These are phyloP conservation scores for Hypoxylon rubiginosum DNA, from an alignment of 2,329 filamentous ascomycete genomes.

Conservation along the genomic window DNA sequence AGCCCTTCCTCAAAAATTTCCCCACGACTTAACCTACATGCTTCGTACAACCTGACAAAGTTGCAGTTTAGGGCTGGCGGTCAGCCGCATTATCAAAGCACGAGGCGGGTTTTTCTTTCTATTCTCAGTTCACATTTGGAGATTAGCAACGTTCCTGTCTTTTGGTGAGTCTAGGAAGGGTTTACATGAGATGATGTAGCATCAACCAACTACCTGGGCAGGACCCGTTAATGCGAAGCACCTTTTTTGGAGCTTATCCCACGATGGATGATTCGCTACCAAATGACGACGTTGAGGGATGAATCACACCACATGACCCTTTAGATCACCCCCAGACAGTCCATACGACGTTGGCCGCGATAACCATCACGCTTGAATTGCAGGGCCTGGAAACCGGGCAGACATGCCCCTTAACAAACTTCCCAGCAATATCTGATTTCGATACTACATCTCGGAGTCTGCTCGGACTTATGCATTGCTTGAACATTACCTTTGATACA, in stretches of 20 bases:
- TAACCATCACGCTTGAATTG: not conserved
- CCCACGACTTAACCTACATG: too few relatives aligned
- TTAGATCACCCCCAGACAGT: not conserved
- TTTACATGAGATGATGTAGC: not conserved
- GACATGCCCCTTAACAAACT: not conserved
- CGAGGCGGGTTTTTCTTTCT: not conserved
- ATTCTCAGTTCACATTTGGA: too few relatives aligned
- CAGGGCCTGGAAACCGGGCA: not conserved
- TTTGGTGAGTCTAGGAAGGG: not conserved
- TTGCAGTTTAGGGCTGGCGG: too few relatives aligned
- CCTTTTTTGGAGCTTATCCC: not conserved
- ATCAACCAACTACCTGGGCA: not conserved
- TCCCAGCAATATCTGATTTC: not conserved
- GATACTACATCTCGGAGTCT: not conserved
- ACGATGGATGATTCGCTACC: slow-evolving; percentile 9
- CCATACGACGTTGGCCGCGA: not conserved
- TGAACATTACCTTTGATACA: too few relatives aligned
- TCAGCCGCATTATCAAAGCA: not conserved
- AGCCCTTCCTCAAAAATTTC: not conserved
- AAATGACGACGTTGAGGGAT: not conserved
- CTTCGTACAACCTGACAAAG: too few relatives aligned
- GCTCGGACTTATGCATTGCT: not conserved
- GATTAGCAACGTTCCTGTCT: not conserved
- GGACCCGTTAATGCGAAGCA: not conserved
- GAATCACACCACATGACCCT: slow-evolving; percentile 7